These are phyloP conservation scores for Plasmodium knowlesi DNA, from an alignment of 169 alveolate species.

Conservation along the genomic window DNA sequence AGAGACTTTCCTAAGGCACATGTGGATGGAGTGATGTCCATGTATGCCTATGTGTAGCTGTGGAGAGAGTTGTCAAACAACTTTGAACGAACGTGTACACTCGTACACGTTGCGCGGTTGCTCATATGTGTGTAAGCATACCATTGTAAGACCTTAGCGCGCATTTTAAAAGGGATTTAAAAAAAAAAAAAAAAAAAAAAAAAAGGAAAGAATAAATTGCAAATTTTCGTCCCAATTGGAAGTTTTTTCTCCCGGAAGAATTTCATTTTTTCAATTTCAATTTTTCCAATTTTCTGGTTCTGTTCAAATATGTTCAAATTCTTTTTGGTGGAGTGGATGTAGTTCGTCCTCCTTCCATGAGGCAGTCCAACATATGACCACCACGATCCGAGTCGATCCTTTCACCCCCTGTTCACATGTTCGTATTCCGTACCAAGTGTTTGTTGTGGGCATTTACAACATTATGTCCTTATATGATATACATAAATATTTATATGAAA, in stretches of 20 bases:
- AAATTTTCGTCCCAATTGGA: not conserved
- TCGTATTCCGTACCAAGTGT: not conserved
- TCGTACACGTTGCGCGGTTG: not conserved
- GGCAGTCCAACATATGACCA: not conserved
- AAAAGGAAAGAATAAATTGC: not conserved
- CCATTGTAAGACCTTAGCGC: not conserved
- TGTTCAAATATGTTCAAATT: not conserved
- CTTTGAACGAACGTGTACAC: not conserved
- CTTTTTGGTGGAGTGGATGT: not conserved
- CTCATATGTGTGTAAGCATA: not conserved
- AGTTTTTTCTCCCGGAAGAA: not conserved
- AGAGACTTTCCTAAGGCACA: not conserved
- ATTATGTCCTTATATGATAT: not conserved
- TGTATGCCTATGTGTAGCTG: not conserved
- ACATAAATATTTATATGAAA: too few species aligned
- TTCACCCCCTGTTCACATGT: not conserved
- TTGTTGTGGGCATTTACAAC: not conserved
- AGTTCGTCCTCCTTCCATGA: not conserved
- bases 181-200: too few species aligned
- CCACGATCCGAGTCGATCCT: not conserved
- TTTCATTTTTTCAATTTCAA: not conserved
- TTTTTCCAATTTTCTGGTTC: not conserved
- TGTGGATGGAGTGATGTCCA: not conserved
- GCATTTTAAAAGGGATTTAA: not conserved
- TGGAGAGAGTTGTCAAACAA: not conserved